Evolutionary conservation across 2,329 filamentous ascomycete genomes (phyloP), one percentile per base, ranked within the genome.

Genomic region (Botryotinia globosa): DNA sequence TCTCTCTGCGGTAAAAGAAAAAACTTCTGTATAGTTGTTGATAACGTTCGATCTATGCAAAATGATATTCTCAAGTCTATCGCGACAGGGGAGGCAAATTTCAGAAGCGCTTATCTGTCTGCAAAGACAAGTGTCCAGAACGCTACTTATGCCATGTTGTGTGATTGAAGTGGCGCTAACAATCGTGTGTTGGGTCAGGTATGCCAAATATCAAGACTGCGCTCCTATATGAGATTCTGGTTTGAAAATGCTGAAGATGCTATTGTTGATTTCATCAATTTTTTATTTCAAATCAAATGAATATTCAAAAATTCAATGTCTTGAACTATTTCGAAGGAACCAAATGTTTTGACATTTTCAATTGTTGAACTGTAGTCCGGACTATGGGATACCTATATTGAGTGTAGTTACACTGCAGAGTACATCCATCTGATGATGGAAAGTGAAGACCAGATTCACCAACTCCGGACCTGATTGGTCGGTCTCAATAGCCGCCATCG

Each of bases 391-490:
- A 51, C 10, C 10, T 22, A 18, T 42, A 8, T 42, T 25, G 54
- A 12, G 39, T 39, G 37, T 25, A 68, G 70, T 72, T 72, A 51
- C 70, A 72, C 70, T 68, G 70, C 70, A 68, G 70, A 25, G 25
- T 29, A 37, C 7, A 29, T 48, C 58, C 63, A 29, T 51, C 39
- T 61, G 63, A 42, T 68, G 42, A 68, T 37, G 29, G 37, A 68
- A 20, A 44, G 48, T 68, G 37, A 68, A 44, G 20, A 32, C 18
- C 20, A 56, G n/a, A 56, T 44, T 44, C n/a, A 56, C 48, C 22
- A 20, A 42, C 25, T 42, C 10, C 10, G 22, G 5, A 8, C 48
- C 37, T 68, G 34, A 56, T 68, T 68, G 65, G 48, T 37, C 48
- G 16, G 37, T 3, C 65, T 42, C 48, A 56, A 56, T 32, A 56